Base-by-base conservation (phyloP, 169 alveolate species). In the Toxoplasma gondii region DNA sequence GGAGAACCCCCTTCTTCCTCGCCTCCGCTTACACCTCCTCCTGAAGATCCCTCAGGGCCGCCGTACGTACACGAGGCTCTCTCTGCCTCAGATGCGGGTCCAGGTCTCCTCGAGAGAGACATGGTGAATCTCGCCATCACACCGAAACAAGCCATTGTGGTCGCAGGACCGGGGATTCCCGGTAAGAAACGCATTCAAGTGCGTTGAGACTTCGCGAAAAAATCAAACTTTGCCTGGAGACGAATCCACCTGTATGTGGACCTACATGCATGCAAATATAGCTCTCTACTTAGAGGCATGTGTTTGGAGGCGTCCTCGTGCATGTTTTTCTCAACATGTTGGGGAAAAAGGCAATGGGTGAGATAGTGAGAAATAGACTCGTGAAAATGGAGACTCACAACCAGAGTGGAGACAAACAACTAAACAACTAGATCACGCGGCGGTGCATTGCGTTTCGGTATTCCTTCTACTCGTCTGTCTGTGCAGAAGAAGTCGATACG, bases 91-190 rank as follows among this genome's bases (percentile, higher is more conserved):
- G 94, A 92, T 31, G 49, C 82, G 80, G 86, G 83, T 27, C 83
- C 84, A 22, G 36, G 64, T 45, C 31, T 81, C 67, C 49, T 70
- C 45, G 94, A 78, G 41, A 70, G 45, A 39, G 94, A 92, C 91
- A 91, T 81, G 36, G 88, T 92, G 45, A 84, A 80, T 45, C 87
- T 82, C 45, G 94, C 92, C 1, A 69, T 49, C 41, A 82, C 86
- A 22, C 94, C 94, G 29, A 69, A 86, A 31, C 94, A 92, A 81
- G 94, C 94, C 31, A 92, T 92, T 90, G 88, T 92, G 29, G 54
- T 92, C 78, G 69, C 87, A 31, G 94, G 94, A 29, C 94, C 94
- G 36, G 58, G 70, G 44, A 82, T 82, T 43, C 94, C 94, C 39
- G 94, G 94, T 92, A 41, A n/a, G 86, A 27, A 12, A 49, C 4